phyloP scores from a whole-genome alignment of 2,329 filamentous ascomycete species.

The Hypomyces rosellus region DNA sequence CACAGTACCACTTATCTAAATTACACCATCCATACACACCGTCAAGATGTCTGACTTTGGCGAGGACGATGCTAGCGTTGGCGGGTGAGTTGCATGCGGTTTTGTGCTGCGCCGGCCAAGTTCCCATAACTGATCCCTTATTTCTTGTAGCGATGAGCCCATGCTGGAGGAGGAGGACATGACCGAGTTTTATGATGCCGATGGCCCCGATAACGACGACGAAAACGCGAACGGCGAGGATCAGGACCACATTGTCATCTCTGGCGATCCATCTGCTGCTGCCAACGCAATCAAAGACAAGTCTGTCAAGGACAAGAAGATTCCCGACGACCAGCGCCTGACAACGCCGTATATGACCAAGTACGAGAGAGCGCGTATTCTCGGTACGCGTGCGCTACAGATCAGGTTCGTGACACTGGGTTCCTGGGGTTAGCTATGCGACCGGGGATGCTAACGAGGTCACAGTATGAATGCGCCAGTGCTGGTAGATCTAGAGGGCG shows the following conservation, averaged over 20 bases:
- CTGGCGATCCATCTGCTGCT: constrained; percentile 55
- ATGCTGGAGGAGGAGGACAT: constrained; percentile 66
- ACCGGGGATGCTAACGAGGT: constrained; percentile 13
- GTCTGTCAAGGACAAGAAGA: constrained; percentile 73
- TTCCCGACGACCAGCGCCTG: constrained; percentile 76
- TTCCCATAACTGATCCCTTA: constrained; percentile 14
- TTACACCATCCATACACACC: constrained; percentile 11
- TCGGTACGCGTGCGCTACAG: constrained; percentile 89
- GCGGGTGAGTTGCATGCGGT: constrained; percentile 40
- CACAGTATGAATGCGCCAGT: constrained; percentile 93
- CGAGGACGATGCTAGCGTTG: constrained; percentile 55
- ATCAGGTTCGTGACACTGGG: constrained; percentile 63
- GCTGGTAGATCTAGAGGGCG: constrained; percentile 90
- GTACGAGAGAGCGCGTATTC: constrained; percentile 89
- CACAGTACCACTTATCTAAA: neutral
- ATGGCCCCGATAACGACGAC: constrained; percentile 49
- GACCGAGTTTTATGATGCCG: constrained; percentile 49
- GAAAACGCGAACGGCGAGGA: constrained; percentile 49
- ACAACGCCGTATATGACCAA: constrained; percentile 99
- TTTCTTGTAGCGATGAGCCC: constrained; percentile 55
- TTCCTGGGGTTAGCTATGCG: constrained; percentile 17
- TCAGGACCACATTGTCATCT: constrained; percentile 53
- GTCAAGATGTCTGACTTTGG: constrained; percentile 66
- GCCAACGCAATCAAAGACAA: constrained; percentile 52
- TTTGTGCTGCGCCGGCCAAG: neutral